Conservation (phyloP, 2,329 filamentous ascomycete genomes). For the Aspergillus felis region DNA sequence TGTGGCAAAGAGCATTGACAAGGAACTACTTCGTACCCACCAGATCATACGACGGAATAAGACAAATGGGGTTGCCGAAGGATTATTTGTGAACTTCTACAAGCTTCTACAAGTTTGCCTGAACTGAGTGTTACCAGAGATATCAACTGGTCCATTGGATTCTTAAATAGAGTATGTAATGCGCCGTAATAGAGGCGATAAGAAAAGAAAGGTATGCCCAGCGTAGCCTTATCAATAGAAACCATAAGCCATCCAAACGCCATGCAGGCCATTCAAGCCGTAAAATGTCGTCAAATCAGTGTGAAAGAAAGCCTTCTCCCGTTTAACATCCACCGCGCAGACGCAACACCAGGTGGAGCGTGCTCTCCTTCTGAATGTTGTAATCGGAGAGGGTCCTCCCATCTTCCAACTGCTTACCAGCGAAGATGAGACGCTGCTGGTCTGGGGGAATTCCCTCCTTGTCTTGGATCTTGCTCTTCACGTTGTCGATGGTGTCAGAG, state of each 20-base stretch:
- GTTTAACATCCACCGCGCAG: slow-evolving; percentile 40
- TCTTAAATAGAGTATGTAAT: slow-evolving; percentile 16
- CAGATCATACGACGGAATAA: neutral
- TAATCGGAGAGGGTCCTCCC: slow-evolving; percentile 52
- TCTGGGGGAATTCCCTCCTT: slow-evolving; percentile 75
- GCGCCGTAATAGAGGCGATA: slow-evolving; percentile 15
- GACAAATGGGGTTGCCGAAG: neutral
- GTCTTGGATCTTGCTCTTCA: slow-evolving; percentile 72
- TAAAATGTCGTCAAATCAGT: slow-evolving; percentile 21
- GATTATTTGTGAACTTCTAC: neutral
- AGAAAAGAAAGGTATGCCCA: slow-evolving; percentile 22
- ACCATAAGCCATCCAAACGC: slow-evolving; percentile 34
- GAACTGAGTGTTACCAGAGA: neutral
- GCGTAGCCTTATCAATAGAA: slow-evolving; percentile 17
- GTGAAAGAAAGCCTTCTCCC: slow-evolving; percentile 19
- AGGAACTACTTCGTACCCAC: neutral
- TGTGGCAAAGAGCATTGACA: slow-evolving; percentile 1
- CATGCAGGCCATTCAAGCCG: slow-evolving; percentile 32
- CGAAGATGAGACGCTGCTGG: slow-evolving; percentile 67
- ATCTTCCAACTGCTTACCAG: slow-evolving; percentile 61
- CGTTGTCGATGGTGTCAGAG: slow-evolving; percentile 67
- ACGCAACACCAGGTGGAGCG: slow-evolving; percentile 56
- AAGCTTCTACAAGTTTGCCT: neutral
- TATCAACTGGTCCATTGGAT: slow-evolving; percentile 2
- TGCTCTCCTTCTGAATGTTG: slow-evolving; percentile 59